Base-by-base conservation (phyloP, 257 asterid genomes). In the Ligustrum vulgare region DNA sequence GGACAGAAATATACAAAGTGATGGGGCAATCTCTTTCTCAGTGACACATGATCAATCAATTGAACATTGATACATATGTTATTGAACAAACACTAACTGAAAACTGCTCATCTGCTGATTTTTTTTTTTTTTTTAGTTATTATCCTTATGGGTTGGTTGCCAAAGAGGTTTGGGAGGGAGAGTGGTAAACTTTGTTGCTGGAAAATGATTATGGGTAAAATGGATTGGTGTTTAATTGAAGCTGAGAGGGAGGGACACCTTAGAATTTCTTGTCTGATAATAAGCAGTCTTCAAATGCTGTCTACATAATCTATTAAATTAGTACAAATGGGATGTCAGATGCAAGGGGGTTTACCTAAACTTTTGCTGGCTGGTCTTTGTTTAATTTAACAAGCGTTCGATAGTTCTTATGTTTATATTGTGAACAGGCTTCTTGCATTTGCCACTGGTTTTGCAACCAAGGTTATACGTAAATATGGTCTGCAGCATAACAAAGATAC, bases 391-490 rank as follows among this genome's bases (percentile, higher is more conserved):
- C 73, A 36, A 35, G 65, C 65, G 65, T 68, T 69, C 69, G 37
- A 77, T 72, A 63, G 71, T 78, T 58, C 64, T 77, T 56, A 72
- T 72, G 56, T 54, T 72, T 64, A 75, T 62, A 70, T 74, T 82
- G 81, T 89, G 80, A 84, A 83, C 96, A 94, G 99, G 94, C 96
- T 94, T 82, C 99, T 94, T 77, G 88, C 93, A 67, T 79, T 92
- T 79, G 97, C 93, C 79, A 87, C 97, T 47, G 62, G 86, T 75
- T 91, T 92, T 82, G 95, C 93, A 67, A 94, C 89, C 81, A 84
- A 82, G 84, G 90, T 85, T 80, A 82, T 92, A 77, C 96, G 89
- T 70, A 83, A 82, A 71, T 86, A 86, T 84, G 97, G 98, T 67
- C 81, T 88, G 86, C 94, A 87, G 75, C 90, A 85, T 62, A 88